Percentiles rank a stretch among this genome's conserved stretches.
Evolutionary conservation across 1,284 basidiomycete species (phyloP).

Genomic region (Agaricales sp.): DNA sequence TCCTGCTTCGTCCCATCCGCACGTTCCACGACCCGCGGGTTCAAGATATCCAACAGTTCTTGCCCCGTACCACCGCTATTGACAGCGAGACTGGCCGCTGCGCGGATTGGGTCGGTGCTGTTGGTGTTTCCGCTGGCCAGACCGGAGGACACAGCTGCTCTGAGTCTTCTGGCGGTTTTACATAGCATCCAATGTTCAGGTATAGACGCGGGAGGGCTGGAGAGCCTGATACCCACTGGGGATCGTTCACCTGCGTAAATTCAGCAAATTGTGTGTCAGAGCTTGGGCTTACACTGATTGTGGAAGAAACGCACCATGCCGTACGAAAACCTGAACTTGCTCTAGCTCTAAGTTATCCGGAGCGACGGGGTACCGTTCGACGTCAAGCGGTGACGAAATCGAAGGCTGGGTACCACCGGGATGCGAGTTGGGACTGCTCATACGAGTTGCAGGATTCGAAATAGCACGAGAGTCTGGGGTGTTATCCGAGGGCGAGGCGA

Average conservation of each 20-base stretch:
- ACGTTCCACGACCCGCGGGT: conserved; percentile 43
- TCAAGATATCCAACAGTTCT: conserved; percentile 15
- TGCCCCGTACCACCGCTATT: background rate
- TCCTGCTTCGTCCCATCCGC: conserved; percentile 39
- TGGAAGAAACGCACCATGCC: conserved; percentile 46
- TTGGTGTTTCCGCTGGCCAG: conserved; percentile 10
- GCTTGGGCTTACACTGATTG: background rate
- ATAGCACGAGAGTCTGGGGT: too few species aligned
- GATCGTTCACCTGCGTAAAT: conserved; percentile 51
- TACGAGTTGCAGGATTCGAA: too few species aligned
- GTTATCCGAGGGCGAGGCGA: too few species aligned
- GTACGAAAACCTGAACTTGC: conserved; percentile 65
- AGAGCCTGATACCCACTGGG: conserved; percentile 57
- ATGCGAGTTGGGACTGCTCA: too few species aligned
- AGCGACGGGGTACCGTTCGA: conserved; percentile 46
- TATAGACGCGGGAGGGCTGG: conserved; percentile 49
- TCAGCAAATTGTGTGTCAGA: background rate
- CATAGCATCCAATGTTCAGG: conserved; percentile 67
- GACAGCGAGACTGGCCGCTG: conserved; percentile 12
- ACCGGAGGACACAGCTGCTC: conserved; percentile 32
- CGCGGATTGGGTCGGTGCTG: conserved; percentile 14
- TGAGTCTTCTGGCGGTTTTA: conserved; percentile 43
- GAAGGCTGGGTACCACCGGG: too few species aligned
- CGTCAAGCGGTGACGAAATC: conserved; percentile 42
- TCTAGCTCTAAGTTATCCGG: conserved; percentile 47